phyloP scores from a whole-genome alignment of 192 early-diverging fungal species.

The Backusella morwellensis region DNA sequence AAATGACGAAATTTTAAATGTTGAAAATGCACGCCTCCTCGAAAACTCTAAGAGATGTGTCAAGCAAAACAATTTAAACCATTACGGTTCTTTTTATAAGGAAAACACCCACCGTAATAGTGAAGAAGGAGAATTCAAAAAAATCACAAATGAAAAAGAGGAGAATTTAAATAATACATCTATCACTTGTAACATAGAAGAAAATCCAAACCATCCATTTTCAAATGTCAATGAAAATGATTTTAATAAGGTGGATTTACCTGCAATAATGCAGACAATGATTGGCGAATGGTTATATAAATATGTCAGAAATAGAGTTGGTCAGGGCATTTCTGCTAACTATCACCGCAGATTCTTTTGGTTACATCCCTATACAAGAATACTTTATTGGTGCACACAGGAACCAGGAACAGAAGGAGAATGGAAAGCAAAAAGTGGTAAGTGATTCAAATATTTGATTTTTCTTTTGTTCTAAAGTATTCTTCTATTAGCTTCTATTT shows the following conservation, averaged over 20 bases:
- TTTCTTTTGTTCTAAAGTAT: neutral
- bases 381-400: slow-evolving; percentile 72
- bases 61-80: neutral
- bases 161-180: neutral
- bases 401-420: slow-evolving; percentile 51
- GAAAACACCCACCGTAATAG: neutral
- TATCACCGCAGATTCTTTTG: slow-evolving; percentile 74
- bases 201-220: neutral
- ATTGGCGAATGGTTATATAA: slow-evolving; percentile 78
- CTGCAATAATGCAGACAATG: slow-evolving; percentile 75
- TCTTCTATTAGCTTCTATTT: slow-evolving; percentile 10
- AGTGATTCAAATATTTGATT: neutral
- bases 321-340: slow-evolving; percentile 51
- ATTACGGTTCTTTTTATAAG: neutral
- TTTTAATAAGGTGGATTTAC: neutral
- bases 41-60: neutral
- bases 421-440: slow-evolving; percentile 51
- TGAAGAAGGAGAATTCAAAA: neutral
- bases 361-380: slow-evolving; percentile 81
- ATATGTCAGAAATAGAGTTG: slow-evolving; percentile 57
- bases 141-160: neutral
- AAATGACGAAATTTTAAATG: slow-evolving; percentile 5
- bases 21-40: neutral
- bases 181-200: neutral
- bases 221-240: neutral